Base-by-base conservation (phyloP, 1,284 basidiomycete genomes). In the Irpex sp. region DNA sequence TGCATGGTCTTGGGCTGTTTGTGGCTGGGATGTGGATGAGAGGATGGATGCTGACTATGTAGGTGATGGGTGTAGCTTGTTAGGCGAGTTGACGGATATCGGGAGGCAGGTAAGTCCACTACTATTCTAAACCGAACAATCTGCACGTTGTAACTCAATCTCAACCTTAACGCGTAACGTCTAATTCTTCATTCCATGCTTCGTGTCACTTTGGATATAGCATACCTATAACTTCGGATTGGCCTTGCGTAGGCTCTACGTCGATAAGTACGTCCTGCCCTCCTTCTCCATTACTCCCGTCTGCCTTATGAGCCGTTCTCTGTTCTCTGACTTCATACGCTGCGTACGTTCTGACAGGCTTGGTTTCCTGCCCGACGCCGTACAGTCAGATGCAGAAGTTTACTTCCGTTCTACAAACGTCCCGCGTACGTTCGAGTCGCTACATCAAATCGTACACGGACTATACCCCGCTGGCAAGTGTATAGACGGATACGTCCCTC, bases 51-150 rank as follows among this genome's bases (percentile, higher is more conserved):
- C 37, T 34, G 48, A 54, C 60, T 62, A 17, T 17, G 56, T 21
- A 58, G 48, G 31, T 34, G 31, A 34, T 34, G 56, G 37, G 57
- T 61, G 38, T 63, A 91, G 91, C 72, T 75, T 93, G 62, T 76
- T 92, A 13, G 93, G 92, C 36, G 91, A 93, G 72, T 75, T 94
- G 66, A 93, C 92, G 7, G 92, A 94, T 70, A 67, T 89, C 4
- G 92, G 92, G 38, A 81, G 88, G 71, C 78, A 87, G 77, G 89
- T 87, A 69, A 34, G 75, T 57, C 40, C 11, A 47, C 40, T 4
- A 0, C 40, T 4, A 47, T 4, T 4, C 11, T 11, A 2, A 11
- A 47, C 40, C 31, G 31, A 34, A 34, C 31, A 34, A 34, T 6
- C 31, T 34, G 5, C 31, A 34, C 31, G 31, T 34, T 34, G 5